Evolutionary conservation across 306 rosid genomes (phyloP).

Genomic region (Casuarina glauca): DNA sequence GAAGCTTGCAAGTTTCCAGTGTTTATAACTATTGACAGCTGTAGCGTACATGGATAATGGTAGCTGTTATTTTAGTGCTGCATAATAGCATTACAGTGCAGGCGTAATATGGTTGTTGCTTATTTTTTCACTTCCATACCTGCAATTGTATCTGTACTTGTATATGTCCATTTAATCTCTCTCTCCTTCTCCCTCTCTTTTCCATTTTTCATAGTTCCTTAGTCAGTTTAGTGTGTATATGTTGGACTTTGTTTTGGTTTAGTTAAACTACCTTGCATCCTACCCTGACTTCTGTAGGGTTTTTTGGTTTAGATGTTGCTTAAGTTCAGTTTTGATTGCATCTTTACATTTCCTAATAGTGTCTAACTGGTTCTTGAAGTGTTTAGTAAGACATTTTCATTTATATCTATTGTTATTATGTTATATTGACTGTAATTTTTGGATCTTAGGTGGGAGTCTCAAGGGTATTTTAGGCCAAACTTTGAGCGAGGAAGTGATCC

Average conservation of each 20-base stretch:
- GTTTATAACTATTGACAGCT: not conserved
- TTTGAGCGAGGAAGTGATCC: slow-evolving; percentile 70
- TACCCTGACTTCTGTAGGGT: not conserved
- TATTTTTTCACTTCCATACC: not conserved
- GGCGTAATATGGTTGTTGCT: not conserved
- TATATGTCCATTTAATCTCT: too few relatives aligned
- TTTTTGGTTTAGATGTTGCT: not conserved
- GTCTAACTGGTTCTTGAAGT: slow-evolving; percentile 14
- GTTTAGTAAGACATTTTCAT: not conserved
- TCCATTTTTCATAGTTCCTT: not conserved
- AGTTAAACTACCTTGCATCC: not conserved
- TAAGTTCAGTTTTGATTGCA: not conserved
- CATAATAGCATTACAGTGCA: not conserved
- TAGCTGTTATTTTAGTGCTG: not conserved
- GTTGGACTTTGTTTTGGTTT: not conserved
- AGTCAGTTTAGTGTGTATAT: not conserved
- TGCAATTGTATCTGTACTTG: too few relatives aligned
- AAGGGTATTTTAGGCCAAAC: slow-evolving; percentile 82
- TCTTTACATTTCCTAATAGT: not conserved
- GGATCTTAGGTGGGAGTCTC: slow-evolving; percentile 94
- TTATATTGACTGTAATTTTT: slow-evolving; percentile 28
- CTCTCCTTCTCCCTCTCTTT: not conserved
- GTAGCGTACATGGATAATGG: not conserved
- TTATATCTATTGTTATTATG: not conserved
- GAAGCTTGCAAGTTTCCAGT: not conserved